A percentile compares a stretch with the other conserved stretches of the same genome.
These are phyloP conservation scores for Bruguiera sexangula DNA, from an alignment of 345 rosid genomes.

Conservation along the genomic window DNA sequence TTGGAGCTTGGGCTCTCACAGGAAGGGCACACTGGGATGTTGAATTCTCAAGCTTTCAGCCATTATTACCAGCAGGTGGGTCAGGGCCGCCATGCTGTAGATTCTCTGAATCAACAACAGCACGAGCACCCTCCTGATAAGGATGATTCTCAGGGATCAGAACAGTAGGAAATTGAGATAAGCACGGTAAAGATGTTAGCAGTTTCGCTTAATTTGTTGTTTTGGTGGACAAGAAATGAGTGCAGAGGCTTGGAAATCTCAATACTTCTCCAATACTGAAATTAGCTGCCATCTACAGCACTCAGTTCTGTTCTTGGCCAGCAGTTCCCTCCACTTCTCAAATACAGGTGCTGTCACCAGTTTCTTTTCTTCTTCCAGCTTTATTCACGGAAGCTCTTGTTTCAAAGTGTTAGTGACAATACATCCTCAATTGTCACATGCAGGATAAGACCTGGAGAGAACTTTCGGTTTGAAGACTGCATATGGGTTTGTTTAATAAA, in stretches of 20 bases:
- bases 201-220: conserved; percentile 5
- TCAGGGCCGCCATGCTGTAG: conserved; percentile 19
- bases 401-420: neutral
- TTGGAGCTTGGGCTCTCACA: conserved; percentile 36
- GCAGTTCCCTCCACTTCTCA: conserved; percentile 6
- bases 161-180: conserved; percentile 25
- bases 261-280: neutral
- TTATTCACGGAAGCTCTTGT: neutral
- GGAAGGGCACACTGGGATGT: conserved; percentile 9
- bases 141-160: conserved; percentile 25
- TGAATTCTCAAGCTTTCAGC: conserved; percentile 38
- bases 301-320: neutral
- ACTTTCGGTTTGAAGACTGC: conserved; percentile 22
- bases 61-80: conserved; percentile 28
- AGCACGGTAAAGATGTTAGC: neutral
- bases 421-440: conserved; percentile 7
- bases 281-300: neutral
- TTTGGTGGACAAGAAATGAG: conserved; percentile 15
- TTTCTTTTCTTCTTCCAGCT: neutral
- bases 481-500: conserved; percentile 16
- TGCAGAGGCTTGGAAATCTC: neutral
- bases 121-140: conserved; percentile 18
- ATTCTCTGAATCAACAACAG: conserved; percentile 19
- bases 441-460: conserved; percentile 26
- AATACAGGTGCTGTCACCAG: conserved; percentile 12